These are phyloP conservation scores for Penicillium simplicissimum DNA, from an alignment of 495 filamentous ascomycete species.

Conservation along the genomic window DNA sequence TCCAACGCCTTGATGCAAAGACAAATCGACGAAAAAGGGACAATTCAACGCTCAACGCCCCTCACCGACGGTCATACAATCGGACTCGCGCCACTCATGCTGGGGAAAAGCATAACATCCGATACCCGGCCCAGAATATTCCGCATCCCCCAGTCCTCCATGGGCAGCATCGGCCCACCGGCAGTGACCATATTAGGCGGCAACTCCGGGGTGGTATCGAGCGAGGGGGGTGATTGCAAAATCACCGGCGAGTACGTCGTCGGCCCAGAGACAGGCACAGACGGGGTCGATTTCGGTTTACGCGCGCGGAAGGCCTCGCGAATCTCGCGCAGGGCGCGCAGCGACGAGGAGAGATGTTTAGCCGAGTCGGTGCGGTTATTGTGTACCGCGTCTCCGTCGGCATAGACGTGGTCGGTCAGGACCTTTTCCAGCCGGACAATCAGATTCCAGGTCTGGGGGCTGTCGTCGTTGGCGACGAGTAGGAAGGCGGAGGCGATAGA, in stretches of 20 bases:
- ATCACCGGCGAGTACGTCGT: conserved; percentile 21
- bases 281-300: conserved; percentile 11
- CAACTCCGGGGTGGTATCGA: conserved; percentile 16
- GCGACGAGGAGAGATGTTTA: conserved; percentile 41
- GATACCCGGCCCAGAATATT: conserved; percentile 39
- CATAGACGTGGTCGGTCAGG: conserved; percentile 45
- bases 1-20: neutral
- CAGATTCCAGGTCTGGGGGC: conserved; percentile 39
- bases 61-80: conserved; percentile 1
- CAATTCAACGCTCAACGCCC: neutral
- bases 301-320: conserved; percentile 37
- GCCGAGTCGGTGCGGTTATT: conserved; percentile 42
- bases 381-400: conserved; percentile 31
- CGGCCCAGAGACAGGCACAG: conserved; percentile 4
- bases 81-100: conserved; percentile 28
- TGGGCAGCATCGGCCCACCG: neutral
- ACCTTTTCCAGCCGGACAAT: conserved; percentile 42
- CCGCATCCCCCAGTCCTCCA: conserved; percentile 30
- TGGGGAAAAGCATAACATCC: conserved; percentile 47
- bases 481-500: conserved; percentile 50
- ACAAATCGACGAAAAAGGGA: neutral
- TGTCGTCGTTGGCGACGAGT: conserved; percentile 44
- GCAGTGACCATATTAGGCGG: conserved; percentile 15
- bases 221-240: conserved; percentile 32
- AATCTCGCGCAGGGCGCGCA: conserved; percentile 43